Conservation (phyloP, 2,329 filamentous ascomycete genomes). For the Aspergillus transmontanensis region DNA sequence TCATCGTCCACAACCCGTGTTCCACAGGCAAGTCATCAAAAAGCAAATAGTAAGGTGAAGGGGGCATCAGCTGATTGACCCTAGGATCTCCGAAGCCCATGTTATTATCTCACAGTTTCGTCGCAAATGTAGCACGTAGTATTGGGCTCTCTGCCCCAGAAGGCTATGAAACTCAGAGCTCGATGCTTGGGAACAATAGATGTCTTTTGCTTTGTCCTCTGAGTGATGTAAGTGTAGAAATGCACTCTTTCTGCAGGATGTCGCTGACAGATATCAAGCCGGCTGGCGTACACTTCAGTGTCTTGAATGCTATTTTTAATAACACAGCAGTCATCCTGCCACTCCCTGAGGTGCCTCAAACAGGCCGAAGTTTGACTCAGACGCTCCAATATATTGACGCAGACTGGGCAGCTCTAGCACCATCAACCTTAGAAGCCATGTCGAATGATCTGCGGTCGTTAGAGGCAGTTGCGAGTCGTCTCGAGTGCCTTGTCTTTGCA, state of each 20-base stretch:
- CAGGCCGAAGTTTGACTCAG: slow-evolving; percentile 2
- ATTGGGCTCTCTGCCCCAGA: background rate
- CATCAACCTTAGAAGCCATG: slow-evolving; percentile 5
- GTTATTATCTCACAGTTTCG: background rate
- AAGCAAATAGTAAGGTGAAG: background rate
- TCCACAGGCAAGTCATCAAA: background rate
- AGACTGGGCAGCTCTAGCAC: slow-evolving; percentile 11
- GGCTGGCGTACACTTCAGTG: slow-evolving; percentile 6
- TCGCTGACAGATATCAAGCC: slow-evolving; percentile 1
- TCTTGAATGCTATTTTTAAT: slow-evolving; percentile 7
- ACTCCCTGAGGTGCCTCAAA: slow-evolving; percentile 2
- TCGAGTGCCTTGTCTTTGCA: slow-evolving; percentile 3
- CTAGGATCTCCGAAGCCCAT: background rate
- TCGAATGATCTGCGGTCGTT: slow-evolving; percentile 2
- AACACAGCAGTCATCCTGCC: slow-evolving; percentile 9
- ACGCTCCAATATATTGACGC: slow-evolving; percentile 4
- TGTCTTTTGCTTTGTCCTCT: slow-evolving; percentile 1
- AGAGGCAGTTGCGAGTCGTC: background rate
- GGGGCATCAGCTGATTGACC: background rate
- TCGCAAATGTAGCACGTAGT: slow-evolving; percentile 3
- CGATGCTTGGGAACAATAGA: background rate
- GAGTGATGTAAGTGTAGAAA: background rate
- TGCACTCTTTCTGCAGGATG: background rate
- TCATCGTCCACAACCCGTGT: background rate
- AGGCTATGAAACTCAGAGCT: slow-evolving; percentile 4